phyloP scores from a whole-genome alignment of 2,329 filamentous ascomycete genomes.

The Curvularia spicifera region DNA sequence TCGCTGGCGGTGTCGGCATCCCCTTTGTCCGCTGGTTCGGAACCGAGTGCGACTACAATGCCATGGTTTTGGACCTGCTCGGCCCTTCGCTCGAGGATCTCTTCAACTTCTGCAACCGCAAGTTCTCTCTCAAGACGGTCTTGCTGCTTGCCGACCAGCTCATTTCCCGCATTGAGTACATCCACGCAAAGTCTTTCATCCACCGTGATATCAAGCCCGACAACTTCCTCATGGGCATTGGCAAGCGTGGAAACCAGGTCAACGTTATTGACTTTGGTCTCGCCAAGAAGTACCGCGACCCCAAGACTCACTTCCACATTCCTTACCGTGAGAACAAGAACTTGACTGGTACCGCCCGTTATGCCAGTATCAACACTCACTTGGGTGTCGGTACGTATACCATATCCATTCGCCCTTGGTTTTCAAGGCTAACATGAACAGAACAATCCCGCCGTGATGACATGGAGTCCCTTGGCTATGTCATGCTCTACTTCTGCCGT shows the following conservation, averaged over 20 bases:
- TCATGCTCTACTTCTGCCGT: conserved; percentile 99
- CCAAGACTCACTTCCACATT: conserved; percentile 99
- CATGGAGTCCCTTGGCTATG: conserved; percentile 98
- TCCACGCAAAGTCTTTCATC: conserved; percentile 99
- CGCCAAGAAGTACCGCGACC: conserved; percentile 99
- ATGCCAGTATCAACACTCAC: conserved; percentile 98
- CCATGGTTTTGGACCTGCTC: conserved; percentile 97
- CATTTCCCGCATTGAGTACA: conserved; percentile 99
- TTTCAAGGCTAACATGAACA: conserved; percentile 43
- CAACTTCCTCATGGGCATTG: conserved; percentile 99
- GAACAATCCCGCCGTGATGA: conserved; percentile 99
- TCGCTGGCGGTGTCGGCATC: conserved; percentile 96
- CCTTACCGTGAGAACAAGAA: conserved; percentile 99
- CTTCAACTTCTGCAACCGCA: conserved; percentile 99
- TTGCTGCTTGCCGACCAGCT: conserved; percentile 95
- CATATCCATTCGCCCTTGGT: neutral
- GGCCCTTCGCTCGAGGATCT: conserved; percentile 95
- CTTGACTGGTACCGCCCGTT: conserved; percentile 96
- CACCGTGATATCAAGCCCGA: conserved; percentile 99
- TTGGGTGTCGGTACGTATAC: conserved; percentile 79
- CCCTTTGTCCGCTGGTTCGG: conserved; percentile 99
- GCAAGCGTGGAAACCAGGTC: conserved; percentile 98
- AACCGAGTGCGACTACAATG: conserved; percentile 99
- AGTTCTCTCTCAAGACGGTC: conserved; percentile 98
- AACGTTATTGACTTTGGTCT: conserved; percentile 99